phyloP scores from a whole-genome alignment of 1,284 basidiomycete genomes.

The Stereum hirsutum region DNA sequence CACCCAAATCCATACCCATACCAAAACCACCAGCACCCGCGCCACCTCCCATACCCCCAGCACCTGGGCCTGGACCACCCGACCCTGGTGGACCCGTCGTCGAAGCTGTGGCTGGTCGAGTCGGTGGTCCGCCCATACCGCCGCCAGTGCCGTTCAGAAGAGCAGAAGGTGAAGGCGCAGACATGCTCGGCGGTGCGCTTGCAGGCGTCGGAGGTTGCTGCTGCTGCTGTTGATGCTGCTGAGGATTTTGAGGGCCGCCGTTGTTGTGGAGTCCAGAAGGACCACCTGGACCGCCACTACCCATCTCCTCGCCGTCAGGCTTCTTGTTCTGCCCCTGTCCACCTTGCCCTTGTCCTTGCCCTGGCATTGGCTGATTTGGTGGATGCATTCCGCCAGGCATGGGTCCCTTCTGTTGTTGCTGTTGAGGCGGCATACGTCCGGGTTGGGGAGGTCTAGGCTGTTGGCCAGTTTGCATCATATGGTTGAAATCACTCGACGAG shows the following conservation, averaged over 20 bases:
- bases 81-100: too few relatives aligned
- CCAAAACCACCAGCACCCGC: too few relatives aligned
- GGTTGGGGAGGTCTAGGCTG: constrained; percentile 3
- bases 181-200: constrained; percentile 20
- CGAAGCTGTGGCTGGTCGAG: too few relatives aligned
- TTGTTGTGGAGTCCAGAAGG: neutral
- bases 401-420: constrained; percentile 1
- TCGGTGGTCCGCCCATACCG: too few relatives aligned
- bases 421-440: constrained; percentile 2
- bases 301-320: constrained; percentile 18
- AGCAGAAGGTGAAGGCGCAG: constrained; percentile 35
- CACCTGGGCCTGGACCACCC: too few relatives aligned
- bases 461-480: constrained; percentile 9
- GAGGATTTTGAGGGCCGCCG: neutral
- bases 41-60: too few relatives aligned
- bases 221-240: neutral
- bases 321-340: neutral
- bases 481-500: constrained; percentile 12
- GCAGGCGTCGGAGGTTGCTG: constrained; percentile 36
- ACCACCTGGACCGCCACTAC: neutral
- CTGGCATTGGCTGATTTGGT: constrained; percentile 4
- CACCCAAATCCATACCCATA: too few relatives aligned
- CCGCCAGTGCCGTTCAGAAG: constrained; percentile 24
- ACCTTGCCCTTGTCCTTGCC: neutral
- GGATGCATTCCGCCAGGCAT: constrained; percentile 10